phyloP scores from a whole-genome alignment of 148 eudicot species.

The Arbutus unedo region DNA sequence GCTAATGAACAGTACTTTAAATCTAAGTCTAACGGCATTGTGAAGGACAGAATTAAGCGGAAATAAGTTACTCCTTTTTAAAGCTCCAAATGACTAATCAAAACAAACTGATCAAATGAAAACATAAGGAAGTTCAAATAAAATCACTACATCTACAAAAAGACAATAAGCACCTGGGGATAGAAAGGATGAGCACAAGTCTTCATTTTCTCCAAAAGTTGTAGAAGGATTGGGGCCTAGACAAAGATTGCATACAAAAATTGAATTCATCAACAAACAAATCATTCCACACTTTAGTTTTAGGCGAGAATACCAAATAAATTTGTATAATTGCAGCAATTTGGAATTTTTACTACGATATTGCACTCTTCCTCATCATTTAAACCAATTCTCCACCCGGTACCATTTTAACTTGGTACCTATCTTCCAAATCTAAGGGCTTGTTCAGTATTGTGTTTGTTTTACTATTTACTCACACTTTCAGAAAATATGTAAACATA shows the following conservation, averaged over 20 bases:
- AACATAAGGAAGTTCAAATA: neutral
- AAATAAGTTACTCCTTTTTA: neutral
- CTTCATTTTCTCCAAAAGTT: slow-evolving; percentile 86
- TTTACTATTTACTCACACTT: neutral
- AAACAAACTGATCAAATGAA: neutral
- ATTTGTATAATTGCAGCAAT: neutral
- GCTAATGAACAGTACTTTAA: neutral
- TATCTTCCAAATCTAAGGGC: neutral
- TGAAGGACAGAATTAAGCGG: neutral
- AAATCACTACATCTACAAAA: neutral
- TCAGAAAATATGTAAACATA: neutral
- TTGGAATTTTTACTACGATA: neutral
- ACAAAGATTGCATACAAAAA: neutral
- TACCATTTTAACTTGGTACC: neutral
- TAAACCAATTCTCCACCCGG: neutral
- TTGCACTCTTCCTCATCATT: neutral
- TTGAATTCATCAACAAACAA: slow-evolving; percentile 7
- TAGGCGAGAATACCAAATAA: neutral
- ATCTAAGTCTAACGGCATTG: neutral
- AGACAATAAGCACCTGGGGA: slow-evolving; percentile 65
- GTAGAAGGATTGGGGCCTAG: slow-evolving; percentile 77
- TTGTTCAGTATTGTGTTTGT: neutral
- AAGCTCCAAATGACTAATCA: neutral
- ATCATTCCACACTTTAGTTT: neutral
- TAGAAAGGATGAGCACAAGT: slow-evolving; percentile 49